Conservation (phyloP, 768 basidiomycete species). For the Psilocybe azurescens region DNA sequence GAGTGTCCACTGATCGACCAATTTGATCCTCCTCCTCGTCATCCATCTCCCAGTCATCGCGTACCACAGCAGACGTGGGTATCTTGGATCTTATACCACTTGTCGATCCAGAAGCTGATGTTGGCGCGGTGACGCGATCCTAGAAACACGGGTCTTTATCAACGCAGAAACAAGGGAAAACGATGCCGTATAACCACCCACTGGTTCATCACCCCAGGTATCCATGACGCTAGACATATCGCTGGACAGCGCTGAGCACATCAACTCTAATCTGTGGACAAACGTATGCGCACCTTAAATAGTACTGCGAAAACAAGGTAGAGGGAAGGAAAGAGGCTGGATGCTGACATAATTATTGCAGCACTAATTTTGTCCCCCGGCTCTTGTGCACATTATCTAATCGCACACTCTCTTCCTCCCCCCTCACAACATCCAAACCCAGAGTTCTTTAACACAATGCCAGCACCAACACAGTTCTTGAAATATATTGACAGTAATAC, state of each 20-base stretch:
- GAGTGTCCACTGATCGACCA: slow-evolving; percentile 33
- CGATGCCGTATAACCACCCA: slow-evolving; percentile 14
- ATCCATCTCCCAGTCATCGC: slow-evolving; percentile 66
- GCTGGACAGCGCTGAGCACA: neutral
- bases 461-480: slow-evolving; percentile 54
- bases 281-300: neutral
- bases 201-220: slow-evolving; percentile 29
- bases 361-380: neutral
- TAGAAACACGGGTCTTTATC: slow-evolving; percentile 2
- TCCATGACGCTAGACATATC: slow-evolving; percentile 22
- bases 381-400: slow-evolving; percentile 2
- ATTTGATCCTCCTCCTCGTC: slow-evolving; percentile 47
- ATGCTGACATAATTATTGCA: slow-evolving; percentile 17
- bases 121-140: slow-evolving; percentile 5
- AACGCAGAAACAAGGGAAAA: slow-evolving; percentile 1
- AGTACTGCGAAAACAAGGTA: slow-evolving; percentile 6
- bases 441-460: slow-evolving; percentile 35
- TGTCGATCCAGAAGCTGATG: slow-evolving; percentile 13
- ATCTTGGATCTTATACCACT: slow-evolving; percentile 17
- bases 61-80: slow-evolving; percentile 22
- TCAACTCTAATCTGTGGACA: neutral
- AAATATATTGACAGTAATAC: slow-evolving; percentile 71
- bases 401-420: slow-evolving; percentile 7
- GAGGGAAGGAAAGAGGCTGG: slow-evolving; percentile 16
- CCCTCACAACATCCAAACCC: neutral